Evolutionary conservation across 176 grass and related monocot species (phyloP).

Genomic region (Oryza punctata): DNA sequence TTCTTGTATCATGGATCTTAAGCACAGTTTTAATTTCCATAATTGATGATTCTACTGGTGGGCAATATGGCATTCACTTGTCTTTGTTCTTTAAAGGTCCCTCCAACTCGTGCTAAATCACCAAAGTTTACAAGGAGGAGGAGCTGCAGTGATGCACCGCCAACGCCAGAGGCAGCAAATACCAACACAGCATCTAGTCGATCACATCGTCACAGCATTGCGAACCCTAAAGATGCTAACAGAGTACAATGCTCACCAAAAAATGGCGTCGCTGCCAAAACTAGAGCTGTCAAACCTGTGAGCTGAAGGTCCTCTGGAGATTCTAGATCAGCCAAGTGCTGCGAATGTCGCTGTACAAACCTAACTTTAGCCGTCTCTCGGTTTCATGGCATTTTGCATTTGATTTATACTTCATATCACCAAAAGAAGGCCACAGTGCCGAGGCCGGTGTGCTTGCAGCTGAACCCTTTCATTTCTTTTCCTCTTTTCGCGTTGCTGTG

Average conservation of each 20-base stretch:
- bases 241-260: constrained; percentile 59
- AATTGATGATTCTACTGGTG: background rate
- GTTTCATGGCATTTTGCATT: constrained; percentile 35
- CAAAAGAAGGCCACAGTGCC: constrained; percentile 24
- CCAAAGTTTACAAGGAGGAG: constrained; percentile 87
- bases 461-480: background rate
- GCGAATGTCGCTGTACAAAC: constrained; percentile 54
- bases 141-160: constrained; percentile 58
- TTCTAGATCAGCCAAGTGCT: background rate
- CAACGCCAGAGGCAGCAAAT: constrained; percentile 16
- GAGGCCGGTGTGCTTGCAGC: background rate
- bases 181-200: constrained; percentile 23
- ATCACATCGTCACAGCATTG: constrained; percentile 72
- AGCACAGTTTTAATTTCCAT: constrained; percentile 16
- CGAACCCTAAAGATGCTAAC: constrained; percentile 54
- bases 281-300: constrained; percentile 56
- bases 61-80: background rate
- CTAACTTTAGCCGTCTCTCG: constrained; percentile 45
- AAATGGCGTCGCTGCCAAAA: constrained; percentile 36
- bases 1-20: background rate
- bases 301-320: constrained; percentile 39
- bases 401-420: constrained; percentile 31
- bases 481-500: background rate
- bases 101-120: constrained; percentile 93
- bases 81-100: constrained; percentile 59